Percentiles rank a stretch among this genome's conserved stretches.
phyloP scores from a whole-genome alignment of 2,329 filamentous ascomycete species.

The Nigrospora sphaerica region DNA sequence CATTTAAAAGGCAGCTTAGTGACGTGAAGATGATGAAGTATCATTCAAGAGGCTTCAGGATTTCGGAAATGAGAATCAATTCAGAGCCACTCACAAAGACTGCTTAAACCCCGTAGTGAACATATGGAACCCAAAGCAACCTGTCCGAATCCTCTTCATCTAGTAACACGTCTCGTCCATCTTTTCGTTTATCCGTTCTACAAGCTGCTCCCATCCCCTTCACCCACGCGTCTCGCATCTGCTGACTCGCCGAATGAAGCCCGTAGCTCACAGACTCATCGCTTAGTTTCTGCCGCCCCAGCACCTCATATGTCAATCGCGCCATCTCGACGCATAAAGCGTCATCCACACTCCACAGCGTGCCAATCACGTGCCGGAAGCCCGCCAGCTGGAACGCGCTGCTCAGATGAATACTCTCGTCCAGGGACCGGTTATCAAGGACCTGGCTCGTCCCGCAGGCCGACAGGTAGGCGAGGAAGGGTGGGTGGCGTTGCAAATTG shows the following conservation, averaged over 20 bases:
- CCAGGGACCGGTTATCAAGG: slow-evolving; percentile 12
- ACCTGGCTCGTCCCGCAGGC: slow-evolving; percentile 25
- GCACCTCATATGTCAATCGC: slow-evolving; percentile 14
- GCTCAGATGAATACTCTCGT: slow-evolving; percentile 31
- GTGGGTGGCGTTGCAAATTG: slow-evolving; percentile 7
- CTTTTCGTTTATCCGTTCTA: background rate
- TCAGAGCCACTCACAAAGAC: too few species aligned
- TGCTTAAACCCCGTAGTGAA: background rate
- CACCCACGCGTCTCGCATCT: background rate
- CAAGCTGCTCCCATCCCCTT: too few species aligned
- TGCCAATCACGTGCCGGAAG: slow-evolving; percentile 32
- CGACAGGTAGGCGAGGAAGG: slow-evolving; percentile 30
- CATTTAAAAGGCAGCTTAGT: too few species aligned
- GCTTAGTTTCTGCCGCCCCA: background rate
- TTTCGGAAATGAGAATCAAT: too few species aligned
- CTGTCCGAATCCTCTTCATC: background rate
- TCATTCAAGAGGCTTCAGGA: too few species aligned
- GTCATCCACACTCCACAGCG: slow-evolving; percentile 30
- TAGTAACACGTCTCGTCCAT: background rate
- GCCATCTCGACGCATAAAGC: slow-evolving; percentile 21
- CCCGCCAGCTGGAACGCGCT: slow-evolving; percentile 30
- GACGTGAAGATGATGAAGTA: too few species aligned
- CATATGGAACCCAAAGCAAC: background rate
- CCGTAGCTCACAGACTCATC: background rate
- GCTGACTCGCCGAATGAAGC: background rate